Conservation (phyloP, 2,329 filamentous ascomycete genomes). For the Talaromyces sp. region DNA sequence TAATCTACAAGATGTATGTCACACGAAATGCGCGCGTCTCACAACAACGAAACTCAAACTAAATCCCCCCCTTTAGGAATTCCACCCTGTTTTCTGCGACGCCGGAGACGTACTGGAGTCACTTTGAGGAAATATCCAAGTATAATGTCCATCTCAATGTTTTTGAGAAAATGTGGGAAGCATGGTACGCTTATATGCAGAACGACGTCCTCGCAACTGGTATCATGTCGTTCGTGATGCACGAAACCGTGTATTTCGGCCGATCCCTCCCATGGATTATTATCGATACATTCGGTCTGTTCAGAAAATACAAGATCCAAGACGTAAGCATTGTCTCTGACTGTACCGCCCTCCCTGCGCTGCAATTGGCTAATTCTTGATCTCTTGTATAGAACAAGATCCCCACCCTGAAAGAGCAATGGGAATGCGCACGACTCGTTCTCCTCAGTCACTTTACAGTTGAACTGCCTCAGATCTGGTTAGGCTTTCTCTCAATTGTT, state of each 20-base stretch:
- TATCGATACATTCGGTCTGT: constrained; percentile 79
- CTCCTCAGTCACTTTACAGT: constrained; percentile 95
- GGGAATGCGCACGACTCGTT: constrained; percentile 87
- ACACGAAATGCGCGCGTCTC: neutral
- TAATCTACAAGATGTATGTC: neutral
- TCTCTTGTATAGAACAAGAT: constrained; percentile 62
- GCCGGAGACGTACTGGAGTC: constrained; percentile 61
- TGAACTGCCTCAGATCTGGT: constrained; percentile 96
- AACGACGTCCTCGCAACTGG: constrained; percentile 96
- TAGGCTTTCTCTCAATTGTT: constrained; percentile 20
- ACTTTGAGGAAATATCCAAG: constrained; percentile 62
- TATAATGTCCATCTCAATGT: constrained; percentile 84
- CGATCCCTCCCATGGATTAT: constrained; percentile 87
- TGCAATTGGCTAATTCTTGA: neutral
- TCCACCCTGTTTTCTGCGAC: constrained; percentile 40
- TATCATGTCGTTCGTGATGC: constrained; percentile 95
- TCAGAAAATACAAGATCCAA: constrained; percentile 94
- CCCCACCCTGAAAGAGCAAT: constrained; percentile 88
- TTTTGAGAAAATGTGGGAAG: constrained; percentile 84
- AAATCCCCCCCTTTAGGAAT: constrained; percentile 40
- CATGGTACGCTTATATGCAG: constrained; percentile 97
- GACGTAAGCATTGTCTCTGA: constrained; percentile 47
- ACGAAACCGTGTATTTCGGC: constrained; percentile 93
- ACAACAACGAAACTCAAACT: neutral
- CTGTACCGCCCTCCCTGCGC: neutral